Percentiles rank a stretch among this genome's conserved stretches.
These are phyloP conservation scores for Hyphopichia pseudoburtonii DNA, from an alignment of 1,139 yeast species.

Conservation along the genomic window DNA sequence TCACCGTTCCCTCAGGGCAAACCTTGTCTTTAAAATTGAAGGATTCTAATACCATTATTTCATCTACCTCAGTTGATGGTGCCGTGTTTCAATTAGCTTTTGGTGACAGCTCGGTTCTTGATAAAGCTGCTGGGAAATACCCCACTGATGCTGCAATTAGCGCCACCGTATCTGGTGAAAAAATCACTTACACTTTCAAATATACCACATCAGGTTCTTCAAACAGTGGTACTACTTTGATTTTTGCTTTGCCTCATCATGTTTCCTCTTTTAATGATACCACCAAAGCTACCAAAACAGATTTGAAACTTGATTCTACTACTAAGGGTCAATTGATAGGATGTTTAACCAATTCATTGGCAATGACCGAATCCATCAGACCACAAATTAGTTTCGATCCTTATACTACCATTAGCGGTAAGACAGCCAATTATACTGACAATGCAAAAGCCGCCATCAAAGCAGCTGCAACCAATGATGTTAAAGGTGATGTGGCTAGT, in stretches of 20 bases:
- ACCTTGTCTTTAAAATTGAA: constrained; percentile 9
- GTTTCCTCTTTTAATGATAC: constrained; percentile 42
- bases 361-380: constrained; percentile 38
- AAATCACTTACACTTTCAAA: constrained; percentile 47
- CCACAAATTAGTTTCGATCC: constrained; percentile 10
- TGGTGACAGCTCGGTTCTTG: constrained; percentile 37
- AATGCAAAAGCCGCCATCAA: constrained; percentile 23
- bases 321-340: constrained; percentile 64
- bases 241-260: constrained; percentile 71
- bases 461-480: constrained; percentile 48
- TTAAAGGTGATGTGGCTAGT: constrained; percentile 42
- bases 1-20: constrained; percentile 22
- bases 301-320: constrained; percentile 48
- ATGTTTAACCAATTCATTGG: constrained; percentile 46
- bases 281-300: constrained; percentile 36
- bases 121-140: constrained; percentile 64
- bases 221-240: constrained; percentile 43
- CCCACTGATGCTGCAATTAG: constrained; percentile 29
- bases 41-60: constrained; percentile 7
- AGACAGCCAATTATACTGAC: constrained; percentile 7
- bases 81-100: constrained; percentile 57
- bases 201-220: constrained; percentile 53
- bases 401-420: constrained; percentile 7
- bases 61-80: constrained; percentile 40
- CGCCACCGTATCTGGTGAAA: constrained; percentile 16